These are phyloP conservation scores for Torulaspora maleeae DNA, from an alignment of 805 yeast species.

Conservation along the genomic window DNA sequence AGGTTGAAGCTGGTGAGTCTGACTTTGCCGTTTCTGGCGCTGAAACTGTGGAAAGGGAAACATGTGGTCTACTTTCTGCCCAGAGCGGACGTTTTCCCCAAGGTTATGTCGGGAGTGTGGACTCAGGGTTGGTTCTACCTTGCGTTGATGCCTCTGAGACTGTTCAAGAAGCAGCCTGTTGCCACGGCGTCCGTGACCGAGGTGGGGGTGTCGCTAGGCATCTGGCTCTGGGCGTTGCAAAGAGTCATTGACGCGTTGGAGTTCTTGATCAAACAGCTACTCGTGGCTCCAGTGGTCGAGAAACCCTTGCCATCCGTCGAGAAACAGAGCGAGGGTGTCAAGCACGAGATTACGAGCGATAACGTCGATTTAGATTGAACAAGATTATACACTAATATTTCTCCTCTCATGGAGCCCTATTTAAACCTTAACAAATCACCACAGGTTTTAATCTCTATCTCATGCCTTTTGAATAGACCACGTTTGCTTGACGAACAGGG, in stretches of 20 bases:
- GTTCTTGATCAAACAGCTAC: constrained; percentile 24
- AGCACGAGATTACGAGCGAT: constrained; percentile 13
- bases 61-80: constrained; percentile 31
- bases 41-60: constrained; percentile 35
- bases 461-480: constrained; percentile 19
- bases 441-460: constrained; percentile 17
- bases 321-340: not conserved
- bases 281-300: constrained; percentile 12
- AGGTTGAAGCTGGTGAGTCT: constrained; percentile 24
- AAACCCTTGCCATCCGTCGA: constrained; percentile 8
- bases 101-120: constrained; percentile 29
- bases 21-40: constrained; percentile 31
- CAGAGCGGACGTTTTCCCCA: constrained; percentile 28
- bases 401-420: constrained; percentile 5
- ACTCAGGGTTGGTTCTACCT: constrained; percentile 33
- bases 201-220: constrained; percentile 34
- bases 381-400: constrained; percentile 4
- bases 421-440: constrained; percentile 26
- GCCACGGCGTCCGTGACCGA: constrained; percentile 6
- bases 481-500: constrained; percentile 13
- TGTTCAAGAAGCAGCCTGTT: constrained; percentile 9
- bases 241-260: constrained; percentile 29
- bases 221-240: constrained; percentile 35
- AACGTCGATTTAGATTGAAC: constrained; percentile 13
- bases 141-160: constrained; percentile 27